Evolutionary conservation across 805 yeast species (phyloP), one percentile per base, ranked within the genome.

Genomic region (Candida railenensis): DNA sequence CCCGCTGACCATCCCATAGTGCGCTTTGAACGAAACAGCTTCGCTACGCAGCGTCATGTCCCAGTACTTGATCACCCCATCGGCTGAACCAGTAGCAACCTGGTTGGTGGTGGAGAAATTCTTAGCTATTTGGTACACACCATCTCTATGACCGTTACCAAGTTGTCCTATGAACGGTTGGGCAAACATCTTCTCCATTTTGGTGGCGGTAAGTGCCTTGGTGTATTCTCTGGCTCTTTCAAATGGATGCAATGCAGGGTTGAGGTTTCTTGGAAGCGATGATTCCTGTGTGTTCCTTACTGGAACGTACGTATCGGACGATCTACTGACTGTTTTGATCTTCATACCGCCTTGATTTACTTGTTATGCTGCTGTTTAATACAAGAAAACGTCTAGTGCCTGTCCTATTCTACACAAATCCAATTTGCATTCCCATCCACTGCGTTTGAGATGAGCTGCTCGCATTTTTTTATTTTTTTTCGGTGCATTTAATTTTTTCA

Each of bases 211-310:
- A 44, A 94, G 69, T 0, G 98, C 98, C 54, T 91, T 81, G 16
- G 97, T 88, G 60, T 94, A 94, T 67, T 94, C 99, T 61, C 99
- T 78, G 4, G 98, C 97, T 56, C 98, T 77, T 68, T 94, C 98
- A 59, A 94, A 92, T 0, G 97, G 99, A 69, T 94, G 99, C 41
- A 94, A 73, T 19, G 92, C 94, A 1, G 99, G 97, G 61, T 92
- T 85, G 56, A 94, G 71, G 66, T 94, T 94, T 48, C 99, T 78
- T 0, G 97, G 92, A 44, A 89, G 65, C 19, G 92, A 80, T 2
- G 92, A 82, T 57, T 89, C 92, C 63, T 94, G 97, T 0, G 95
- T 82, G 65, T 88, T 89, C 53, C 90, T 75, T 37, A 88, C 97
- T 0, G 99, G 98, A 3, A 94, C 88, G 67, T 92, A 94, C 36